Evolutionary conservation across 2,329 filamentous ascomycete species (phyloP).

Genomic region (Exophiala spinifera): DNA sequence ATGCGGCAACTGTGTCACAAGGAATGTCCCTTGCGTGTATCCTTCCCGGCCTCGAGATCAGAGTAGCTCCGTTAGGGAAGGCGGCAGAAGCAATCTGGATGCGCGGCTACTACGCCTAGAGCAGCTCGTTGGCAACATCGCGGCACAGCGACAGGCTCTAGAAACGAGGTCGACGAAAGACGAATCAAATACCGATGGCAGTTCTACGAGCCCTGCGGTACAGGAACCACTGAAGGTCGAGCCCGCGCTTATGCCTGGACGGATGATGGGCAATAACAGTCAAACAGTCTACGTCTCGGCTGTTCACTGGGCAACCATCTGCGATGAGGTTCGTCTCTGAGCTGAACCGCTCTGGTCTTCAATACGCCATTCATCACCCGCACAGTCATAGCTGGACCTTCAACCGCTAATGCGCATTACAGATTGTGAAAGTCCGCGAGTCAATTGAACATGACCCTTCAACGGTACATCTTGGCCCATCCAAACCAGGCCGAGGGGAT

Average conservation of each 20-base stretch:
- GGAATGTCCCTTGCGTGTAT: not conserved
- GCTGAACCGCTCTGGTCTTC: too few relatives aligned
- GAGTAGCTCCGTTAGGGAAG: not conserved
- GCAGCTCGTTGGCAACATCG: not conserved
- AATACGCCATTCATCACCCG: too few relatives aligned
- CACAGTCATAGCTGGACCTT: too few relatives aligned
- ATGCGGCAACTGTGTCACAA: slow-evolving; percentile 2
- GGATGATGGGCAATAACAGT: not conserved
- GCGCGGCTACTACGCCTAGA: not conserved
- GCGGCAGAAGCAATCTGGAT: not conserved
- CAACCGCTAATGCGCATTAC: not conserved
- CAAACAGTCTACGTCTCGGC: slow-evolving; percentile 1
- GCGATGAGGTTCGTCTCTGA: slow-evolving; percentile 2
- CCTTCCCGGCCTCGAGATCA: not conserved
- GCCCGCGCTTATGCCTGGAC: not conserved
- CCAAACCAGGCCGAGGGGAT: not conserved
- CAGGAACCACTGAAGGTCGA: too few relatives aligned
- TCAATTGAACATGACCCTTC: not conserved
- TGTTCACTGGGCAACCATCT: slow-evolving; percentile 1
- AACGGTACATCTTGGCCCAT: not conserved
- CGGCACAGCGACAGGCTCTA: not conserved
- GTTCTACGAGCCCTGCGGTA: not conserved
- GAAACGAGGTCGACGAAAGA: not conserved
- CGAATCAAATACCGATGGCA: not conserved
- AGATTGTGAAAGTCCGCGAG: not conserved